These are phyloP conservation scores for Amaranthus palmeri DNA, from an alignment of 148 eudicot species.

Conservation along the genomic window DNA sequence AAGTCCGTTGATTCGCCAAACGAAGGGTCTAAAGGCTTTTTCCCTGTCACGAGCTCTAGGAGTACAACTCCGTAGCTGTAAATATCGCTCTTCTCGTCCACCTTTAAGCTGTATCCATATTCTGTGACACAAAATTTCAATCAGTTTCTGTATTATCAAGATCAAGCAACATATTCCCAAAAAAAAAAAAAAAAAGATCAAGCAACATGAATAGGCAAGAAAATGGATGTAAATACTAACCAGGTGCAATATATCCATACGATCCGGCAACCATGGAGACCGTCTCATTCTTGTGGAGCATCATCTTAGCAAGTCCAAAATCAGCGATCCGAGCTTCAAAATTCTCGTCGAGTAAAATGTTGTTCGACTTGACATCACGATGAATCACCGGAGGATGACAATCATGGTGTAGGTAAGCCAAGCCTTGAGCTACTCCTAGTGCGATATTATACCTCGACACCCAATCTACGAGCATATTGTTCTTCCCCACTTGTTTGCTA, in stretches of 20 bases:
- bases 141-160: not conserved
- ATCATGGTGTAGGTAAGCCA: constrained; percentile 49
- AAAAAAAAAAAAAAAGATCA: not conserved
- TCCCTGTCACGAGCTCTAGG: constrained; percentile 42
- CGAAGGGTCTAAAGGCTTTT: constrained; percentile 37
- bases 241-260: constrained; percentile 46
- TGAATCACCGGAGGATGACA: constrained; percentile 41
- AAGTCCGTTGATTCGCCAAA: constrained; percentile 38
- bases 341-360: constrained; percentile 38
- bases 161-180: not conserved
- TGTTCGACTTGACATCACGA: constrained; percentile 42
- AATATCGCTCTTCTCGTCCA: constrained; percentile 46
- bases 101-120: constrained; percentile 44
- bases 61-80: constrained; percentile 48
- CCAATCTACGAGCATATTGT: constrained; percentile 38
- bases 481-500: constrained; percentile 28
- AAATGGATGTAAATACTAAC: constrained; percentile 17
- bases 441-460: constrained; percentile 47
- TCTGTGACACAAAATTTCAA: constrained; percentile 22
- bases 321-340: constrained; percentile 44
- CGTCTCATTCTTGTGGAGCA: constrained; percentile 40
- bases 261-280: constrained; percentile 45
- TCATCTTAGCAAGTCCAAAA: constrained; percentile 43
- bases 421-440: constrained; percentile 40
- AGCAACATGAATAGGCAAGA: not conserved